phyloP scores from a whole-genome alignment of 257 asterid genomes.

The Echium plantagineum region DNA sequence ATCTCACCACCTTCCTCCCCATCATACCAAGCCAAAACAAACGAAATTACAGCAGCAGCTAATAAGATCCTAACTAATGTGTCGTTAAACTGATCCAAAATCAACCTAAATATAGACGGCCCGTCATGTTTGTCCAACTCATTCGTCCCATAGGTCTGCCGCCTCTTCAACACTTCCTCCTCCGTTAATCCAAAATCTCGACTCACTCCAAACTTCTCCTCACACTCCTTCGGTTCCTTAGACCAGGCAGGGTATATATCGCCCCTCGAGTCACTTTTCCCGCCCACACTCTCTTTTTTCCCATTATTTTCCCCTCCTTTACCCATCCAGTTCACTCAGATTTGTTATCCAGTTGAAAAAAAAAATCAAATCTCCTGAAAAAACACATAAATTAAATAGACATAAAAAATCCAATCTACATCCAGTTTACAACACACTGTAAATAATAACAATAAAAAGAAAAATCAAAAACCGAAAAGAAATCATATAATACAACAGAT shows the following conservation, averaged over 20 bases:
- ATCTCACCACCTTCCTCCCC: constrained; percentile 95
- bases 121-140: constrained; percentile 98
- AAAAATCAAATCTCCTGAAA: constrained; percentile 7
- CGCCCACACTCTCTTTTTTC: constrained; percentile 29
- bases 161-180: constrained; percentile 57
- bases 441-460: background rate
- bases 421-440: background rate
- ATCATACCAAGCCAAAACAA: constrained; percentile 89
- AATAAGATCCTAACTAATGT: constrained; percentile 83
- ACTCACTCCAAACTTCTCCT: constrained; percentile 49
- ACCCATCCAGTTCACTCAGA: constrained; percentile 44
- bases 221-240: constrained; percentile 71
- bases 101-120: constrained; percentile 60
- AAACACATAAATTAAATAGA: background rate
- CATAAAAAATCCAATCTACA: too few species aligned
- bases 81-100: constrained; percentile 91
- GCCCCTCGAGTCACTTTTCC: constrained; percentile 14
- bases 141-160: constrained; percentile 69
- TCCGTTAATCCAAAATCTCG: constrained; percentile 49
- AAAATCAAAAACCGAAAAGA: background rate
- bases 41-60: constrained; percentile 87
- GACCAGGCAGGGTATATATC: constrained; percentile 63
- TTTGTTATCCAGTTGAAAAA: constrained; percentile 5
- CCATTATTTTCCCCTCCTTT: constrained; percentile 73
- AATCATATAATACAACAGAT: background rate